phyloP scores from a whole-genome alignment of 2,329 filamentous ascomycete genomes.

The Colletotrichum shisoi region DNA sequence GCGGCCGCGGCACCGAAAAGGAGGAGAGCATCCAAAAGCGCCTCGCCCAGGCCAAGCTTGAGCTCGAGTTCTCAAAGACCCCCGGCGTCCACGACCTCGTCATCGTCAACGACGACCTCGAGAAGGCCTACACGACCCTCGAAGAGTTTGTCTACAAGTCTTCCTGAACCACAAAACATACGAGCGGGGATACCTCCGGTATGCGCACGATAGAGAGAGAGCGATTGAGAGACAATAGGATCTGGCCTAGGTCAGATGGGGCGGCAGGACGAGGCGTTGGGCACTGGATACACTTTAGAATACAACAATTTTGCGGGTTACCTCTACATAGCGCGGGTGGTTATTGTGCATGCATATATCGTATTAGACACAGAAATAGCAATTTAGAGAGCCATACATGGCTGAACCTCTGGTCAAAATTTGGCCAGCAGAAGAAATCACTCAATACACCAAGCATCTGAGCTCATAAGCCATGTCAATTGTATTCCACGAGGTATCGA shows the following conservation, averaged over 20 bases:
- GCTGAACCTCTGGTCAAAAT: not conserved
- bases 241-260: not conserved
- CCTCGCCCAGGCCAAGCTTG: constrained; percentile 73
- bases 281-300: constrained; percentile 20
- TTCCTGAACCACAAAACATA: not conserved
- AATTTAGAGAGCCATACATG: constrained; percentile 15
- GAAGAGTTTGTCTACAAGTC: constrained; percentile 59
- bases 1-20: constrained; percentile 79
- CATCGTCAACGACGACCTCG: constrained; percentile 55
- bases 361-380: constrained; percentile 25
- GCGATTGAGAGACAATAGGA: no score
- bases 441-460: constrained; percentile 41
- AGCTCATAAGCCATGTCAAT: constrained; percentile 41
- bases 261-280: constrained; percentile 18
- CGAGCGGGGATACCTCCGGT: not conserved
- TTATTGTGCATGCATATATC: constrained; percentile 24
- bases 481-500: constrained; percentile 51
- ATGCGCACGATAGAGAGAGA: not conserved
- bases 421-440: constrained; percentile 45
- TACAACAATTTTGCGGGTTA: constrained; percentile 18
- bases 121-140: constrained; percentile 61
- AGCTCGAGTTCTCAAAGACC: constrained; percentile 75
- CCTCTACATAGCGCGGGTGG: constrained; percentile 26
- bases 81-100: constrained; percentile 61
- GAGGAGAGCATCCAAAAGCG: constrained; percentile 76